Base-by-base conservation (phyloP, 2,329 filamentous ascomycete genomes). In the Pseudogymnoascus verrucosus region DNA sequence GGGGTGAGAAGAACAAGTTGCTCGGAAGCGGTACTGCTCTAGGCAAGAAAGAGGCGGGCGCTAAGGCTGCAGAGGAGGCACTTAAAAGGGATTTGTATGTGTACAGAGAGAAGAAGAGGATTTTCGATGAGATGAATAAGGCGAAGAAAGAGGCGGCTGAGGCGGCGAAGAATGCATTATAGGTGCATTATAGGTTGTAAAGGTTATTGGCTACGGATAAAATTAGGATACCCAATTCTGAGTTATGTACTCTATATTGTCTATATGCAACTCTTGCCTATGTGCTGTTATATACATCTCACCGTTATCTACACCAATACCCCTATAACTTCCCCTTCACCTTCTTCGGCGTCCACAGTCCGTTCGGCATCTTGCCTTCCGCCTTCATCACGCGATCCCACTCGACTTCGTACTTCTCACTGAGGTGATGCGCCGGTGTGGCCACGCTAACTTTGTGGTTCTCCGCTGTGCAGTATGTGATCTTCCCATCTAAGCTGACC, bases 11-110 rank as follows among this genome's bases (percentile, higher is more conserved):
- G 34, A 77, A 83, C 60, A 82, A 84, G 71, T 76, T 83, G 64
- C 74, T 93, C 5, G 89, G 86, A 0, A 79, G 78, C 51, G 89
- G 88, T 0, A 82, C 81, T 34, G 89, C 83, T 1, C 75, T 84
- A 66, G 84, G 82, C 63, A 91, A 91, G 76, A 84, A 83, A 64
- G 87, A 90, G 64, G 90, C 89, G 1, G 87, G 86, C 0, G 78
- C 82, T 12, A 86, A 83, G 67, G 89, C 89, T 1, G 90, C 90
- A 0, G 75, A 78, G 44, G 78, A 79, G 68, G 88, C 87, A 0
- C 70, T 93, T 71, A 87, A 86, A 72, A 88, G 87, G 69, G 68
- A 89, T 67, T 71, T 74, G 23, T 78, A 78, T 68, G 75, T 76
- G 61, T 79, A 79, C 39, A 77, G 75, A 74, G 76, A 78, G 12